Percentiles rank a stretch among this genome's conserved stretches.
These are phyloP conservation scores for Trichoderma sp. DNA, from an alignment of 2,329 filamentous ascomycete genomes.

Conservation along the genomic window DNA sequence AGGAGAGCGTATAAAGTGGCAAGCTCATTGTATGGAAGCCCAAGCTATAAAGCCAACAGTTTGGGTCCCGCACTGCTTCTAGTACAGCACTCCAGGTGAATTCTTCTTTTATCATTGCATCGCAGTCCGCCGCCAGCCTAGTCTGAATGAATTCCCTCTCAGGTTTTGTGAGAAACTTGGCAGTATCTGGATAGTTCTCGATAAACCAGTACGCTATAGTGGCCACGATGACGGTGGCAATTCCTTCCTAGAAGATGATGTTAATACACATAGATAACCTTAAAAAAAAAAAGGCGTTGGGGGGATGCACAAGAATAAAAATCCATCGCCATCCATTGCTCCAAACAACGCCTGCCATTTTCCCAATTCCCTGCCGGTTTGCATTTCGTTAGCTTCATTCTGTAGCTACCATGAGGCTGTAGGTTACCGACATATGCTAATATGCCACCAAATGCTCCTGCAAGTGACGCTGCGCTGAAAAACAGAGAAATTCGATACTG, in stretches of 20 bases:
- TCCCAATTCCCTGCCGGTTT: slow-evolving; percentile 48
- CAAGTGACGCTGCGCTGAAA: slow-evolving; percentile 54
- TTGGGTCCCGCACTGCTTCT: slow-evolving; percentile 64
- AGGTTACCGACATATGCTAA: slow-evolving; percentile 47
- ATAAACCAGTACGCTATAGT: slow-evolving; percentile 57
- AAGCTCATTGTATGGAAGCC: slow-evolving; percentile 72
- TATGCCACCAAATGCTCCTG: slow-evolving; percentile 57
- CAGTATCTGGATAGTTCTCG: slow-evolving; percentile 62
- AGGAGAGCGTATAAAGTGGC: slow-evolving; percentile 54
- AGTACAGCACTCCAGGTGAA: slow-evolving; percentile 68
- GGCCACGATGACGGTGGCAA: slow-evolving; percentile 53
- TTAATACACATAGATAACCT: neutral
- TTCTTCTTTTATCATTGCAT: slow-evolving; percentile 64
- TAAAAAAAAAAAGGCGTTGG: too few relatives aligned
- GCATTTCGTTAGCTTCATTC: neutral
- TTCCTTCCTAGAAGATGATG: slow-evolving; percentile 45
- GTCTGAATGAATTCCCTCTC: slow-evolving; percentile 59
- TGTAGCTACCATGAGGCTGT: neutral
- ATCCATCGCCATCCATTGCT: slow-evolving; percentile 57
- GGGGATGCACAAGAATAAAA: slow-evolving; percentile 55
- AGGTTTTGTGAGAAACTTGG: slow-evolving; percentile 53
- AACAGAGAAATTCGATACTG: slow-evolving; percentile 57
- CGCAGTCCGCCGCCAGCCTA: slow-evolving; percentile 65
- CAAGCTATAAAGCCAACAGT: slow-evolving; percentile 70
- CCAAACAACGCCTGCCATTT: slow-evolving; percentile 53